Base-by-base conservation (phyloP, 495 filamentous ascomycete genomes). In the Aspergillus leporis region DNA sequence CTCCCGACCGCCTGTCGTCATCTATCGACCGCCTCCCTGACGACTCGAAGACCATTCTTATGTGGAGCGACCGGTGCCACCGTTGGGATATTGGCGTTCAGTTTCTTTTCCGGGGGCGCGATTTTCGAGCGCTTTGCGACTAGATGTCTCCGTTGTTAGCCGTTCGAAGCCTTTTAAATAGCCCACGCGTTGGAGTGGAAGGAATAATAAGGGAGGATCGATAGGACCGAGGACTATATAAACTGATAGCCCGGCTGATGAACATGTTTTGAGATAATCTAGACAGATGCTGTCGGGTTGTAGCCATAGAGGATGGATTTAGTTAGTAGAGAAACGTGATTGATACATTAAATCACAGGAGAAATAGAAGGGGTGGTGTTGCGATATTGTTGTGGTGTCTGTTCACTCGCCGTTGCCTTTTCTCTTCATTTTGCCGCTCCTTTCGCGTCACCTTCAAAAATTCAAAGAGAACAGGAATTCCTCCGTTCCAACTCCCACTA, bases 1-100 rank as follows among this genome's bases (percentile, higher is more conserved):
- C 56, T 53, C 55, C 65, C 65, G 68, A 71, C 70, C 70, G 70
- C 70, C 69, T 73, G 63, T 62, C 65, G 66, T 70, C 62, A 66
- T 65, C 58, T 19, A 41, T 52, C 50, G 34, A 47, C 21, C 43
- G 19, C 43, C 43, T 23, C 43, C 19, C 19, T 47, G 10, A 40
- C 16, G 16, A 40, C 16, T 40, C 25, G 25, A 28, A 3, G 25
- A 28, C 25, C 6, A 28, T 41, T 18, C 16, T 41, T n/a, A 6
- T 5, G 14, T 3, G 38, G 8, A 18, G 38, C n/a, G 38, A 16
- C 38, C 38, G 16, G 12, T 41, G 14, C 38, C 38, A 41, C 3
- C 38, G 38, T 41, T n/a, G 38, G 38, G 38, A 41, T n/a, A 41
- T 41, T 5, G 38, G 12, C 14, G 38, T 41, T 16, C 4, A 16